Evolutionary conservation across 2,329 filamentous ascomycete genomes (phyloP).

Genomic region (Capronia americana): DNA sequence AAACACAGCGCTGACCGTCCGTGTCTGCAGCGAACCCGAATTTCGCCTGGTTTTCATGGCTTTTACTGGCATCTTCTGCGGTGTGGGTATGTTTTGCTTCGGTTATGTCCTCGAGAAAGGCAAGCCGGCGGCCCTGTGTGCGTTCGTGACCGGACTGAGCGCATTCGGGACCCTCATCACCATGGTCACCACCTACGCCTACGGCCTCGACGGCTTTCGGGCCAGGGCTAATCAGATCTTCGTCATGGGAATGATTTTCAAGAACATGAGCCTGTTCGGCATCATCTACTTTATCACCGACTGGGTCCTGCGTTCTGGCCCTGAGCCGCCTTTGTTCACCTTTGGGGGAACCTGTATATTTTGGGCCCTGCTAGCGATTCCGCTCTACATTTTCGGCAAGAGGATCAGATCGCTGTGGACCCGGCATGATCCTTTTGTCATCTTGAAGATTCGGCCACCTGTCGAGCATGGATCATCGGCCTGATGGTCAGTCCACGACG

Average conservation of each 20-base stretch:
- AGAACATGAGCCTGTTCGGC: conserved; percentile 40
- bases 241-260: conserved; percentile 40
- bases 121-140: conserved; percentile 17
- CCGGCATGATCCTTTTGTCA: conserved; percentile 12
- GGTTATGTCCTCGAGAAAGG: conserved; percentile 21
- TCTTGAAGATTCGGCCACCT: background rate
- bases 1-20: background rate
- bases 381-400: conserved; percentile 26
- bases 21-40: conserved; percentile 35
- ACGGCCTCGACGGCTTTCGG: conserved; percentile 39
- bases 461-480: no score
- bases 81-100: conserved; percentile 39
- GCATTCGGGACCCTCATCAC: conserved; percentile 3
- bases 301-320: conserved; percentile 17
- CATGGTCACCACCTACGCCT: conserved; percentile 12
- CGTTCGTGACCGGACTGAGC: conserved; percentile 14
- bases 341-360: conserved; percentile 22
- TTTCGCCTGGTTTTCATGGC: conserved; percentile 39
- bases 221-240: conserved; percentile 38
- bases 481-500: no score
- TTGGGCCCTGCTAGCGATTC: conserved; percentile 7
- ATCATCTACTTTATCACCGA: conserved; percentile 39
- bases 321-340: conserved; percentile 10
- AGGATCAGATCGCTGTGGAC: conserved; percentile 24
- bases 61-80: conserved; percentile 20